Conservation (phyloP, 106 monocot genomes). For the Posidonia australis region DNA sequence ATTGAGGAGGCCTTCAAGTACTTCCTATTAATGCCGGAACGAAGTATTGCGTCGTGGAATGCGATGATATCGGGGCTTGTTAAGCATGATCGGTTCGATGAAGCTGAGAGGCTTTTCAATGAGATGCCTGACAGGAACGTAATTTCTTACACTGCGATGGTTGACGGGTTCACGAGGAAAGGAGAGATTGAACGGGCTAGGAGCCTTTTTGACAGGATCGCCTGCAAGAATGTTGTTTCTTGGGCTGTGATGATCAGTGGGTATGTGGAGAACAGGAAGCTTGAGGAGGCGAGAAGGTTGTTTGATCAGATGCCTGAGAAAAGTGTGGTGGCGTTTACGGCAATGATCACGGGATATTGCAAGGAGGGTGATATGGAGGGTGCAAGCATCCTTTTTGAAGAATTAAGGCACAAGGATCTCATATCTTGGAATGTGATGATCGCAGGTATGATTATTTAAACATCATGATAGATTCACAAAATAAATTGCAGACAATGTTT, state of each 20-base stretch:
- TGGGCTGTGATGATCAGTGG: constrained; percentile 30
- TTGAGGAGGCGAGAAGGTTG: constrained; percentile 11
- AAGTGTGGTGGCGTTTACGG: constrained; percentile 14
- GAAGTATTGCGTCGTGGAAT: constrained; percentile 23
- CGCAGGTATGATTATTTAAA: constrained; percentile 1
- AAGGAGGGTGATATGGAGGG: constrained; percentile 19
- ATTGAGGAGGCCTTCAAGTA: constrained; percentile 14
- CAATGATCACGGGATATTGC: constrained; percentile 16
- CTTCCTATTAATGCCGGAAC: constrained; percentile 9
- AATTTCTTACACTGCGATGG: constrained; percentile 24
- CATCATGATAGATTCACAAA: no score
- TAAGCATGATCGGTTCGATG: constrained; percentile 9
- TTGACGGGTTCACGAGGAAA: constrained; percentile 10
- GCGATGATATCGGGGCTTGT: constrained; percentile 21
- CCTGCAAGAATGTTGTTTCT: constrained; percentile 10
- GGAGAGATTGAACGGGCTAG: constrained; percentile 13
- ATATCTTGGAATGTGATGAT: constrained; percentile 32
- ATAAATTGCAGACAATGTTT: no score
- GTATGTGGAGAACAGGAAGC: constrained; percentile 19
- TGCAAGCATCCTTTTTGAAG: constrained; percentile 15
- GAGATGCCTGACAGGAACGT: constrained; percentile 26
- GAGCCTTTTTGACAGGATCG: constrained; percentile 20
- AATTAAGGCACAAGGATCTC: constrained; percentile 15
- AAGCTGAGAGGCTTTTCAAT: constrained; percentile 20
- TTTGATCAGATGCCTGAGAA: constrained; percentile 19